Base-by-base conservation (phyloP, 306 rosid species). In the Trifolium repens region DNA sequence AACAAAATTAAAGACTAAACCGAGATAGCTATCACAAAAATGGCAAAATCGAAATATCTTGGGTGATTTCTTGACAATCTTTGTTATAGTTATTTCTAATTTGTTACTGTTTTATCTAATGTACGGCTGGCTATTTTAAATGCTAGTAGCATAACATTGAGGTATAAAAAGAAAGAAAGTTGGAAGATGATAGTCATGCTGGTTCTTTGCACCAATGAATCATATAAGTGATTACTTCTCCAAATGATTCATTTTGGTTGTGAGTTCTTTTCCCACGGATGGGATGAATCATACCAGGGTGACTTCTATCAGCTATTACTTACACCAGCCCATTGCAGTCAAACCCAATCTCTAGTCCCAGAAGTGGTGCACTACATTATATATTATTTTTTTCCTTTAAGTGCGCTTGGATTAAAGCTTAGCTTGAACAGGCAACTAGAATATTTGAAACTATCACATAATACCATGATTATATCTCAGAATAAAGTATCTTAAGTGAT, bases 121-220 rank as follows among this genome's bases (percentile, higher is more conserved):
- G 3, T 53, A 70, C 0, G 9, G 9, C 42, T 52, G 64, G 63
- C 19, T 16, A 44, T 52, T 52, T 70, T 7, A 19, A 55, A 26
- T 54, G 54, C 9, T 55, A 39, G 15, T 55, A 39, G 15, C 39
- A 55, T 37, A 37, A 16, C 66, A 39, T 22, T 55, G 75, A 32
- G 53, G 14, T 43, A 17, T 14, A 17, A 49, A 52, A 10, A 67
- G 57, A 12, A 39, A 65, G 34, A 69, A n/a, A 49, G 9, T 30
- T 43, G 37, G 17, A 35, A 49, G 19, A 37, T 75, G 66, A 22
- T 75, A 24, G 13, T 65, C 66, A 37, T 52, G 57, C n/a, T 34
- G 26, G 17, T 8, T 43, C 35, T 22, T 50, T 42, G 27, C 61
- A 67, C 26, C 12, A 67, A 77, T 16, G 69, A 77, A 77, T 43